Conservation (phyloP, 2,329 filamentous ascomycete species). For the Fusarium dimerum region DNA sequence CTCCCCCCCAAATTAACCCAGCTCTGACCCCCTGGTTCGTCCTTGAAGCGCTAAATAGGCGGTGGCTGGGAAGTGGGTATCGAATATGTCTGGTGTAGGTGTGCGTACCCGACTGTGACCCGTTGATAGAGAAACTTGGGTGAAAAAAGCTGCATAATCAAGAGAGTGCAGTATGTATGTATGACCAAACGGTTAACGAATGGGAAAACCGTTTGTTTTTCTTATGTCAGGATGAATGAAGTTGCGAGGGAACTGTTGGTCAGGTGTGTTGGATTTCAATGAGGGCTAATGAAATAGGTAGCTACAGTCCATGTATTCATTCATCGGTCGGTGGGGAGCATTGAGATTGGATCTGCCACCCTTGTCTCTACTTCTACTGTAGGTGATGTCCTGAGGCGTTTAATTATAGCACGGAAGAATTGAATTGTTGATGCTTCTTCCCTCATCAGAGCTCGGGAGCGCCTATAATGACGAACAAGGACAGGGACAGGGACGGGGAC, state of each 20-base stretch:
- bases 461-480: no score
- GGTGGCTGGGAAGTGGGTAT: constrained; percentile 29
- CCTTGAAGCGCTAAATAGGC: constrained; percentile 29
- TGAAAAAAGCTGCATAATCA: constrained; percentile 18
- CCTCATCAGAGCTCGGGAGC: no score
- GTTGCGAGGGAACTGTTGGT: no score
- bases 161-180: constrained; percentile 6
- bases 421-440: no score
- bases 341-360: constrained; percentile 26
- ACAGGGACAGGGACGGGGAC: no score
- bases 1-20: neutral
- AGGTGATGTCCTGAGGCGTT: no score
- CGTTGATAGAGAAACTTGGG: neutral
- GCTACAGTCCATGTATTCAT: no score
- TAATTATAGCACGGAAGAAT: no score
- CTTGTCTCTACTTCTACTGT: no score
- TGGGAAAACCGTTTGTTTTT: neutral
- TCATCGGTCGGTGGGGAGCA: no score
- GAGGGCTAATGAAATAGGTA: no score
- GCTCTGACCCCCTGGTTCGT: constrained; percentile 17
- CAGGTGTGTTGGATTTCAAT: no score
- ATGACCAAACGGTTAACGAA: neutral
- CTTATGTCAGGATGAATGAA: constrained; percentile 3
- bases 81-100: neutral
- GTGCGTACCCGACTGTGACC: constrained; percentile 15